Evolutionary conservation across 768 basidiomycete genomes (phyloP).

Genomic region (Rhodotorula paludigena): DNA sequence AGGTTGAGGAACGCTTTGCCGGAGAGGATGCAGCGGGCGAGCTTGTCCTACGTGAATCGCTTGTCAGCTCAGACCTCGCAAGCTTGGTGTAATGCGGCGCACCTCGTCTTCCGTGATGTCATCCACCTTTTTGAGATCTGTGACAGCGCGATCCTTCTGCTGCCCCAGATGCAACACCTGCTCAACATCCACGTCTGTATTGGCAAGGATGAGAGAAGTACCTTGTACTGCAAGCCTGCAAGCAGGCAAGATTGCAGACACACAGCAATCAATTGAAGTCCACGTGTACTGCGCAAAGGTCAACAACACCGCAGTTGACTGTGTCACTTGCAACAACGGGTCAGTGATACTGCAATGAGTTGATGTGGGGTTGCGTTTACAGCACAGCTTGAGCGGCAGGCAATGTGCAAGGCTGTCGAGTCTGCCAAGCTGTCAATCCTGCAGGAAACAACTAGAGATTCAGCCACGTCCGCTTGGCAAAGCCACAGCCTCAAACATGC

Average conservation of each 20-base stretch:
- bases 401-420: constrained; percentile 46
- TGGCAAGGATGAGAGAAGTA: constrained; percentile 21
- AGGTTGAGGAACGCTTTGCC: constrained; percentile 15
- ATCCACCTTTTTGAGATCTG: not conserved
- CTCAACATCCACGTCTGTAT: not conserved
- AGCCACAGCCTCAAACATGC: constrained; percentile 4
- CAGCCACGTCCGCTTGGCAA: not conserved
- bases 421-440: constrained; percentile 33
- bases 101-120: constrained; percentile 31
- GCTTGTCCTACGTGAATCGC: constrained; percentile 12
- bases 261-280: not conserved
- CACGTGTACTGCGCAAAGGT: constrained; percentile 25
- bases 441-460: not conserved
- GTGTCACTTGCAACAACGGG: constrained; percentile 36
- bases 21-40: constrained; percentile 20
- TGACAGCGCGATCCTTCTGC: constrained; percentile 2
- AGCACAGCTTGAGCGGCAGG: constrained; percentile 47
- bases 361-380: constrained; percentile 47
- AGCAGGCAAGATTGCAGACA: not conserved
- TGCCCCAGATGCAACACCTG: not conserved
- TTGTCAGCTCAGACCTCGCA: too few species aligned
- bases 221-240: constrained; percentile 6
- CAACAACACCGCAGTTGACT: constrained; percentile 36
- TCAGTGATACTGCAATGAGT: constrained; percentile 27
- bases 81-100: not conserved